Conservation (phyloP, 306 rosid species). For the Vachellia pachyceras region DNA sequence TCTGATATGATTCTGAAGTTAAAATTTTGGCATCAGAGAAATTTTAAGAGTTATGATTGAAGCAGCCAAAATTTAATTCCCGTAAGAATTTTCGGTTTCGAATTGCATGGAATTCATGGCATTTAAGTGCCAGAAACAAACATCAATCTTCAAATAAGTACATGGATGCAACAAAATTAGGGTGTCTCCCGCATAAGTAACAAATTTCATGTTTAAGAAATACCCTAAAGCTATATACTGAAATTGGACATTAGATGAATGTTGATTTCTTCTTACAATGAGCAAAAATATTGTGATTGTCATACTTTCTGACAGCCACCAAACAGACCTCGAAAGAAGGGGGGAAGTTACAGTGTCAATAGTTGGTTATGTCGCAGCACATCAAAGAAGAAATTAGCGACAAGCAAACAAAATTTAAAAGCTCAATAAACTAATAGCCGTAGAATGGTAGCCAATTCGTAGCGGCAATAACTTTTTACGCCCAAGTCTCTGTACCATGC, state of each 20-base stretch:
- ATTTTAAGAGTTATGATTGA: neutral
- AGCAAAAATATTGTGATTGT: slow-evolving; percentile 35
- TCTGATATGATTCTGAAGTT: slow-evolving; percentile 66
- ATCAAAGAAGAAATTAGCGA: neutral
- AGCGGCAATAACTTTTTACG: neutral
- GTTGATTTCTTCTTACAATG: slow-evolving; percentile 46
- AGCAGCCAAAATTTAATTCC: neutral
- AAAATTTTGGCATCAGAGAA: slow-evolving; percentile 40
- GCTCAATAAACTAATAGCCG: neutral
- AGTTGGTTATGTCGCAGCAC: neutral
- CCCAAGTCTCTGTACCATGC: neutral
- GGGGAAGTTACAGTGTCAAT: neutral
- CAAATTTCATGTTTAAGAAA: slow-evolving; percentile 15
- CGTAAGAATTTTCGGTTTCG: neutral
- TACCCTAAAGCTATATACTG: neutral
- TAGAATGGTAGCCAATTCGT: neutral
- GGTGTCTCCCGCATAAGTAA: slow-evolving; percentile 10
- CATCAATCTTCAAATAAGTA: neutral
- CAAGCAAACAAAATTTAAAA: neutral
- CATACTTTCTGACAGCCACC: slow-evolving; percentile 22
- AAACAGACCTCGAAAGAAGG: neutral
- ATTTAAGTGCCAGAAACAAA: slow-evolving; percentile 3
- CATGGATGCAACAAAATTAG: slow-evolving; percentile 28
- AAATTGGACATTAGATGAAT: slow-evolving; percentile 61
- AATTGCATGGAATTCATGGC: neutral